phyloP scores from a whole-genome alignment of 2,329 filamentous ascomycete genomes.

The Ophiosphaerella korrae region DNA sequence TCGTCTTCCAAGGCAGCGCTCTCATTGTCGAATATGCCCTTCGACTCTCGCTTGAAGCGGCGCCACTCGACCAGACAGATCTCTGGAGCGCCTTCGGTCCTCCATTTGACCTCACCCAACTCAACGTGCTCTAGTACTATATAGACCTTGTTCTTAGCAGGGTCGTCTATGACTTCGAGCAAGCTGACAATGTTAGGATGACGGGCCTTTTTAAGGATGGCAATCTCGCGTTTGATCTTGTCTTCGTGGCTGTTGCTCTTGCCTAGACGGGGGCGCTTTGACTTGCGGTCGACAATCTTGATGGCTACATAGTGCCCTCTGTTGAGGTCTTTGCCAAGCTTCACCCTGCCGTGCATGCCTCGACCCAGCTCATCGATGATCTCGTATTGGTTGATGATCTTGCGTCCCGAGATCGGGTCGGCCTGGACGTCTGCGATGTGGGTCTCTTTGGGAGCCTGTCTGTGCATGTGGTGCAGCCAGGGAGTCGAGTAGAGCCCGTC shows the following conservation, averaged over 20 bases:
- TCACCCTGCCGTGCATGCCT: slow-evolving; percentile 97
- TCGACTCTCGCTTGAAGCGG: slow-evolving; percentile 75
- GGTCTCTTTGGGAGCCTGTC: slow-evolving; percentile 65
- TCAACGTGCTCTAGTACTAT: slow-evolving; percentile 96
- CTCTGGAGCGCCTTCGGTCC: slow-evolving; percentile 82
- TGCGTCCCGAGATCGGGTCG: slow-evolving; percentile 86
- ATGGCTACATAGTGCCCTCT: slow-evolving; percentile 86
- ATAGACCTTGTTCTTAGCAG: slow-evolving; percentile 95
- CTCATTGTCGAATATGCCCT: slow-evolving; percentile 51
- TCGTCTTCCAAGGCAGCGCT: slow-evolving; percentile 51
- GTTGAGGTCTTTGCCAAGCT: slow-evolving; percentile 81
- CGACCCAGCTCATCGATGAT: slow-evolving; percentile 95
- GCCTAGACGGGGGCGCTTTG: slow-evolving; percentile 89
- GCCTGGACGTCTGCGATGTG: slow-evolving; percentile 91
- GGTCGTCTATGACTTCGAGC: slow-evolving; percentile 96
- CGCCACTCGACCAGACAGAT: slow-evolving; percentile 83
- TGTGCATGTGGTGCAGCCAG: slow-evolving; percentile 56
- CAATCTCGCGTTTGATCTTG: slow-evolving; percentile 94
- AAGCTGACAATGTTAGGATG: slow-evolving; percentile 97
- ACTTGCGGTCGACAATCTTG: slow-evolving; percentile 97
- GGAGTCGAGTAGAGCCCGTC: slow-evolving; percentile 55
- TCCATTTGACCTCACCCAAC: slow-evolving; percentile 91
- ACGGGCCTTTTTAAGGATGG: slow-evolving; percentile 96
- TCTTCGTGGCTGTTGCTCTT: slow-evolving; percentile 71
- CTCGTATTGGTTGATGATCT: slow-evolving; percentile 97